phyloP scores from a whole-genome alignment of 164 flowering plant species.

The Chimonanthus salicifolius region DNA sequence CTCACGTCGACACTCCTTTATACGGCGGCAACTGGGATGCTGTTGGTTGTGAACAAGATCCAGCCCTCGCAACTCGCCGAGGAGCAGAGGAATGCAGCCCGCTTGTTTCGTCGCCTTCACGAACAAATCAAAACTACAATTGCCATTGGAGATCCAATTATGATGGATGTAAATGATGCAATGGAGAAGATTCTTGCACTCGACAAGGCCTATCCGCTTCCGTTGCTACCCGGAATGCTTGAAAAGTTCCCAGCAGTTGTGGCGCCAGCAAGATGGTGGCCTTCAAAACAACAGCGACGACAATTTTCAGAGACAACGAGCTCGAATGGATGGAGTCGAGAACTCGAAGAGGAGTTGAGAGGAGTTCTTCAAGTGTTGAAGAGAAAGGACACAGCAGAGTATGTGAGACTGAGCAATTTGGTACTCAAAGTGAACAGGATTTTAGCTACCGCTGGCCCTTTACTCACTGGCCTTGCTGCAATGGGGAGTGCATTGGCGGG shows the following conservation, averaged over 20 bases:
- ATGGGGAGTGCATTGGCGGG: slow-evolving; percentile 36
- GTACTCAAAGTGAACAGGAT: slow-evolving; percentile 43
- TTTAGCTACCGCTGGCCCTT: slow-evolving; percentile 48
- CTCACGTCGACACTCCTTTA: slow-evolving; percentile 40
- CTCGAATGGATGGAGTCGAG: slow-evolving; percentile 36
- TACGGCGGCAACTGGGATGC: slow-evolving; percentile 52
- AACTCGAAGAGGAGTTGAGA: slow-evolving; percentile 50
- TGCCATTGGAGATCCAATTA: slow-evolving; percentile 19
- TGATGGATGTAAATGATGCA: slow-evolving; percentile 22
- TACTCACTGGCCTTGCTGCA: slow-evolving; percentile 47
- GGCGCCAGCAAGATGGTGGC: slow-evolving; percentile 47
- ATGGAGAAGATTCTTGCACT: slow-evolving; percentile 40
- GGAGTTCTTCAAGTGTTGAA: slow-evolving; percentile 34
- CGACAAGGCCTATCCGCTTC: slow-evolving; percentile 53
- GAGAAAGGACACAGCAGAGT: slow-evolving; percentile 41
- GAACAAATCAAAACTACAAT: slow-evolving; percentile 34
- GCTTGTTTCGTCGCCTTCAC: slow-evolving; percentile 54
- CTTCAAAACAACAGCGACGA: neutral
- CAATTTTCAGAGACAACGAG: too few species aligned
- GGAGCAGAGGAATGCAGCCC: slow-evolving; percentile 61
- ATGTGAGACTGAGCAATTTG: slow-evolving; percentile 29
- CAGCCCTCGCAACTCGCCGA: slow-evolving; percentile 82
- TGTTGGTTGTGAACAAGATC: slow-evolving; percentile 55
- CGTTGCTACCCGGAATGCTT: slow-evolving; percentile 41
- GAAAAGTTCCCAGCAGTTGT: slow-evolving; percentile 45